Conservation (phyloP, 1,284 basidiomycete genomes). For the Leccinum fuscescens region DNA sequence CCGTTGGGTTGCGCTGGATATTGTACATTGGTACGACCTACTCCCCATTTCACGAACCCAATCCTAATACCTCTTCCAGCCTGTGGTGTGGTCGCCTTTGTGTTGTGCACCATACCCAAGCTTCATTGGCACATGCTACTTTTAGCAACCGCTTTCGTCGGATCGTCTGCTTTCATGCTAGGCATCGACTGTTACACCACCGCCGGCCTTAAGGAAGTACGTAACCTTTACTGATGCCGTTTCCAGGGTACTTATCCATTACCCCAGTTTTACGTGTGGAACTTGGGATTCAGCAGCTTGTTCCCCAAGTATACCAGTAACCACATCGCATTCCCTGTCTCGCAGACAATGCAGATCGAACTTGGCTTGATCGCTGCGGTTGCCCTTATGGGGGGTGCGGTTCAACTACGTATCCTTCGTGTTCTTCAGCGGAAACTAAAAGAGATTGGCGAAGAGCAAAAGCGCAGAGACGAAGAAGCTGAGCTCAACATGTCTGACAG, state of each 20-base stretch:
- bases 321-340: slow-evolving; percentile 75
- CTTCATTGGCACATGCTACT: slow-evolving; percentile 81
- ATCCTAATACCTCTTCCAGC: slow-evolving; percentile 35
- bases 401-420: slow-evolving; percentile 84
- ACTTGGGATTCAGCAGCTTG: slow-evolving; percentile 78
- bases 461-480: slow-evolving; percentile 70
- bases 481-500: slow-evolving; percentile 74
- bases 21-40: slow-evolving; percentile 68
- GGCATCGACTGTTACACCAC: slow-evolving; percentile 94
- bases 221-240: slow-evolving; percentile 5
- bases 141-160: slow-evolving; percentile 82
- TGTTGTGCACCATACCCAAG: slow-evolving; percentile 64
- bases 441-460: slow-evolving; percentile 77
- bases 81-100: slow-evolving; percentile 57
- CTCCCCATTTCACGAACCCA: slow-evolving; percentile 15
- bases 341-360: slow-evolving; percentile 91
- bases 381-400: slow-evolving; percentile 82
- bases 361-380: slow-evolving; percentile 83
- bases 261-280: slow-evolving; percentile 88
- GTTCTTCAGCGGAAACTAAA: slow-evolving; percentile 76
- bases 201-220: slow-evolving; percentile 87
- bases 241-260: slow-evolving; percentile 10
- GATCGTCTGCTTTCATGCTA: slow-evolving; percentile 89
- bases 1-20: slow-evolving; percentile 82
- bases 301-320: slow-evolving; percentile 75